Conservation (phyloP, 495 filamentous ascomycete species). For the Penicillium pancosmium region DNA sequence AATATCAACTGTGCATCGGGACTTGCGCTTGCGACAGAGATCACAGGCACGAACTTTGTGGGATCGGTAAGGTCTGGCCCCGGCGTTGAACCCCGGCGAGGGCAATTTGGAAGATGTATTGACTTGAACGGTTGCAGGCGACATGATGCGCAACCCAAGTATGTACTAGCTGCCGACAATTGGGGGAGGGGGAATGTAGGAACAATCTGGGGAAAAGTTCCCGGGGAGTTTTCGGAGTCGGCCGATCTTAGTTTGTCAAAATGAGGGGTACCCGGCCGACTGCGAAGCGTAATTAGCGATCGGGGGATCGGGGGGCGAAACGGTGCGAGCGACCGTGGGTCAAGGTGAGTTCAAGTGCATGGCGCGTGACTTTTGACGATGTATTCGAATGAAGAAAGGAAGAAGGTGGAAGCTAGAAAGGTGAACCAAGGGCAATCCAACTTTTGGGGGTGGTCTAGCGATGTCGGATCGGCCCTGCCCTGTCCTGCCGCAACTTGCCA, state of each 20-base stretch:
- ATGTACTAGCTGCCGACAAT: constrained; percentile 9
- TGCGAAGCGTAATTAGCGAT: constrained; percentile 21
- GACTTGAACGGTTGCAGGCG: constrained; percentile 36
- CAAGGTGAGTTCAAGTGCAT: constrained; percentile 14
- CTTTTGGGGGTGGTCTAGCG: background rate
- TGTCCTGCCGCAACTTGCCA: too few relatives aligned
- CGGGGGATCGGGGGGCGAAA: constrained; percentile 5
- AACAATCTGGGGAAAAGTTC: constrained; percentile 25
- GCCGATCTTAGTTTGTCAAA: constrained; percentile 27
- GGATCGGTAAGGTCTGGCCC: constrained; percentile 52
- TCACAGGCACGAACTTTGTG: constrained; percentile 56
- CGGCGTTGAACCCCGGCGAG: constrained; percentile 48
- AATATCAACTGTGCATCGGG: constrained; percentile 53
- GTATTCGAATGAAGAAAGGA: background rate
- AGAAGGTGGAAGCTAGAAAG: background rate
- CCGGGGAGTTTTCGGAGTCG: constrained; percentile 32
- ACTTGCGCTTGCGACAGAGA: constrained; percentile 56
- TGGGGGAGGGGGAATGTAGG: constrained; percentile 10
- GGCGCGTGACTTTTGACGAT: background rate
- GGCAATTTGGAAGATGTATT: constrained; percentile 40
- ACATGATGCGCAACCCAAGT: constrained; percentile 39
- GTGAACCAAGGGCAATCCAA: background rate
- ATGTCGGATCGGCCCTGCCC: too few relatives aligned
- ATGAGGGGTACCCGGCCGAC: constrained; percentile 35
- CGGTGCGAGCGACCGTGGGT: constrained; percentile 15